phyloP scores from a whole-genome alignment of 352 stramenopile genomes.

The Globisporangium perplexum region DNA sequence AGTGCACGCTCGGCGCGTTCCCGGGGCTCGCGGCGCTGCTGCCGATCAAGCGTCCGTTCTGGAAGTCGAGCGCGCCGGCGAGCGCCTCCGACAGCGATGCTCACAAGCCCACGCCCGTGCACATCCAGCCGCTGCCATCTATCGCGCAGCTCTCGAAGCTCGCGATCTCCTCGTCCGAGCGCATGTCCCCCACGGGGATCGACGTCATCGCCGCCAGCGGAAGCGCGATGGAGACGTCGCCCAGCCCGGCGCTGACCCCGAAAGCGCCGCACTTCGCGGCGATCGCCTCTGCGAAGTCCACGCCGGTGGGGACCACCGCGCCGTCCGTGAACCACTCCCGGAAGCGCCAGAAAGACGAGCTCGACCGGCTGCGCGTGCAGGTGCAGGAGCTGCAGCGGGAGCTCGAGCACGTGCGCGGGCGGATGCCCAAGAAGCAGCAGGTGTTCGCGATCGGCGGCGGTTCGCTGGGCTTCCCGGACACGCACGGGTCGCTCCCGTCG shows the following conservation, averaged over 20 bases:
- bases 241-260: background rate
- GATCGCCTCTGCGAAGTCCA: background rate
- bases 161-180: constrained; percentile 3
- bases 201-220: background rate
- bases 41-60: constrained; percentile 11
- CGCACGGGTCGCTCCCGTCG: constrained; percentile 7
- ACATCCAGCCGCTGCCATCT: constrained; percentile 13
- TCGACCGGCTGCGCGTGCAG: constrained; percentile 36
- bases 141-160: constrained; percentile 14
- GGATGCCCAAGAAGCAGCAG: constrained; percentile 6
- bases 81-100: background rate
- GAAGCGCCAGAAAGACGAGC: constrained; percentile 54
- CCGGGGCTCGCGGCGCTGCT: constrained; percentile 4
- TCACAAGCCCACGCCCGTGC: constrained; percentile 1
- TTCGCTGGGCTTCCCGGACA: background rate
- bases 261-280: background rate
- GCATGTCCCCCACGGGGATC: constrained; percentile 7
- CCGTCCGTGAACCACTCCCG: constrained; percentile 34
- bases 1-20: background rate
- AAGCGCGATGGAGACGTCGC: background rate
- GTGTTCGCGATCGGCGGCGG: background rate
- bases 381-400: constrained; percentile 55
- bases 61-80: background rate
- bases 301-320: background rate
- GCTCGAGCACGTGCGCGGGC: constrained; percentile 18